These are phyloP conservation scores for Jatropha multifida DNA, from an alignment of 441 rosid genomes.

Conservation along the genomic window DNA sequence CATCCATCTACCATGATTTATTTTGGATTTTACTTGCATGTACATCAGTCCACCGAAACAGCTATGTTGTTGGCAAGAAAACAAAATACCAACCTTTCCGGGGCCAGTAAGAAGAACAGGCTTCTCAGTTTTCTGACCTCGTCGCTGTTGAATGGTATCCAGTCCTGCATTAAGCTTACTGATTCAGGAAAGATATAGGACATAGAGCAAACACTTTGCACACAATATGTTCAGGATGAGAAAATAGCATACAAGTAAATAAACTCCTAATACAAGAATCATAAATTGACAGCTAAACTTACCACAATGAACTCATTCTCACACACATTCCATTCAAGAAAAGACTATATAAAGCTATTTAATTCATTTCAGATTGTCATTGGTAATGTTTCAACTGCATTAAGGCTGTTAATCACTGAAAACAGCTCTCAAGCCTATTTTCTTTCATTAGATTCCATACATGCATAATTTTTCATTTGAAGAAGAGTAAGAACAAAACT, in stretches of 20 bases:
- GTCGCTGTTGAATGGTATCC: constrained; percentile 79
- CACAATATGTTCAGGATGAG: constrained; percentile 7
- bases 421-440: neutral
- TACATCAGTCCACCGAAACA: neutral
- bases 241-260: neutral
- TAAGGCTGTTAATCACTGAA: neutral
- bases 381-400: neutral
- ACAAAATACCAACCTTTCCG: constrained; percentile 64
- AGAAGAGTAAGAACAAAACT: neutral
- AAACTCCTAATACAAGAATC: neutral
- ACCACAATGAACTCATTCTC: neutral
- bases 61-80: neutral
- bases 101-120: constrained; percentile 86
- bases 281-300: neutral
- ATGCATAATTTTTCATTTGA: neutral
- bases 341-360: neutral
- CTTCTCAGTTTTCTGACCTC: constrained; percentile 71
- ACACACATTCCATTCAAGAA: neutral
- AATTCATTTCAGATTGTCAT: neutral
- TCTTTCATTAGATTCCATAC: neutral
- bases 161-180: constrained; percentile 44
- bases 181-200: constrained; percentile 3
- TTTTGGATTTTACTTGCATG: neutral
- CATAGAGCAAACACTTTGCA: neutral
- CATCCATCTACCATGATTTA: neutral